Evolutionary conservation across 495 filamentous ascomycete species (phyloP), one percentile per base, ranked within the genome.

Genomic region (Barbatosphaeria neglecta): DNA sequence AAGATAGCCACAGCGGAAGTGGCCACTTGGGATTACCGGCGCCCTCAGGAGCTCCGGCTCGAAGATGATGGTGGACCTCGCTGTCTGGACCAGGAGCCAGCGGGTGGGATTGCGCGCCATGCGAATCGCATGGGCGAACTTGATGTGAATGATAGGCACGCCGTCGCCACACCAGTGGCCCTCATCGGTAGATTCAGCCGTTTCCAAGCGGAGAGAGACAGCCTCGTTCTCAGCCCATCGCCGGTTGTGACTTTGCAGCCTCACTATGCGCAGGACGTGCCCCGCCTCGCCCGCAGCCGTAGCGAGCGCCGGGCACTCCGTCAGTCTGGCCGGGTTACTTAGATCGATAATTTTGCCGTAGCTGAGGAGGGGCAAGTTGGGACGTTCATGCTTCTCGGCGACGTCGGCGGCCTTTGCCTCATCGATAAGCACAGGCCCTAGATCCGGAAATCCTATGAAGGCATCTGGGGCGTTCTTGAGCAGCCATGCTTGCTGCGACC

Each of bases 81-180:
- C 58, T 37, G 78, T 76, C 24, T 83, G 79, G 31, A 82, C 75
- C 17, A 83, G 72, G 52, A 89, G 64, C 74, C 79, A 84, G 44
- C 68, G 62, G 22, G 60, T 63, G 9, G 69, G 64, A 15, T 70
- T 60, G 23, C 68, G 64, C 38, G 62, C 65, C 17, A 72, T 70
- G 13, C 61, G 37, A 28, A 75, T 61, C 31, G 72, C 60, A n/a
- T n/a, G n/a, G 16, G 78, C 72, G 58, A 84, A 87, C 52, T 75
- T 76, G 23, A 95, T 63, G 55, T 86, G 76, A 37, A 71, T 74
- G 48, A 93, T 80, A 6, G 80, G 74, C 11, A 67, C 68, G 10
- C 73, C 70, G 42, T 69, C 69, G 17, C 73, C 74, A 27, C 52
- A 61, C 77, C 80, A 83, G 58, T 83, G 56, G 18, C 59, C 57